A percentile compares a stretch with the other conserved stretches of the same genome.
Conservation (phyloP, 1,284 basidiomycete genomes). For the Trichosporon faecale region DNA sequence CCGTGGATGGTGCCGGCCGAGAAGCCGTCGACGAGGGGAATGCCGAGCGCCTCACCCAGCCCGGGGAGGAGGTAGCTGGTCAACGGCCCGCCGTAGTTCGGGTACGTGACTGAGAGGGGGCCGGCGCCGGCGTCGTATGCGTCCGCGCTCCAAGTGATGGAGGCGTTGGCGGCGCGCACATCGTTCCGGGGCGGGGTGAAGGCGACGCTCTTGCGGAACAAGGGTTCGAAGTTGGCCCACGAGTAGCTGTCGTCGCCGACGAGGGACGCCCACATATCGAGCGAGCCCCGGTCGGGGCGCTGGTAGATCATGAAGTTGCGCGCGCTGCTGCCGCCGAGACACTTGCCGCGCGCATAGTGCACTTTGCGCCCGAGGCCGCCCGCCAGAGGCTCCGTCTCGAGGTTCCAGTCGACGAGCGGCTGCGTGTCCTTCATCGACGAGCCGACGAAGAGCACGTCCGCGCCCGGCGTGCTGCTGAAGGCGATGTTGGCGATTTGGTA, state of each 20-base stretch:
- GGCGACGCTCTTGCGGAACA: conserved; percentile 7
- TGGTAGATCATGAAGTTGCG: conserved; percentile 18
- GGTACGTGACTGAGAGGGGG: conserved; percentile 11
- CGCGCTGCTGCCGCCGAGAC: conserved; percentile 12
- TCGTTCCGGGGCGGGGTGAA: conserved; percentile 10
- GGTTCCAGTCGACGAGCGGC: conserved; percentile 14
- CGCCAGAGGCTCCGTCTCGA: conserved; percentile 9
- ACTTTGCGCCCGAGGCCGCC: conserved; percentile 4
- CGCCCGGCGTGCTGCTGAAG: conserved; percentile 2
- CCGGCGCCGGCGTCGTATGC: neutral
- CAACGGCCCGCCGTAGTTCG: conserved; percentile 12
- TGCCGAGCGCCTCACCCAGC: conserved; percentile 3
- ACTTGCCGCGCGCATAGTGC: conserved; percentile 17
- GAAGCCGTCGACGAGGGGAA: neutral
- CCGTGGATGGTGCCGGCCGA: conserved; percentile 10
- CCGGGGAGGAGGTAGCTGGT: neutral
- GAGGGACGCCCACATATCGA: conserved; percentile 6
- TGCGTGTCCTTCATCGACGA: neutral
- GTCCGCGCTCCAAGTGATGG: neutral
- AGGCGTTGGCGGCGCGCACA: neutral
- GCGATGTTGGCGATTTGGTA: conserved; percentile 11
- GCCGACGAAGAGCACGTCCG: conserved; percentile 6
- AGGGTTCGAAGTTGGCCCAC: neutral
- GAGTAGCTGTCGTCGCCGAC: conserved; percentile 11
- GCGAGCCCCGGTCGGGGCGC: conserved; percentile 10